Conservation (phyloP, 2,329 filamentous ascomycete genomes). For the Fusarium begoniae region DNA sequence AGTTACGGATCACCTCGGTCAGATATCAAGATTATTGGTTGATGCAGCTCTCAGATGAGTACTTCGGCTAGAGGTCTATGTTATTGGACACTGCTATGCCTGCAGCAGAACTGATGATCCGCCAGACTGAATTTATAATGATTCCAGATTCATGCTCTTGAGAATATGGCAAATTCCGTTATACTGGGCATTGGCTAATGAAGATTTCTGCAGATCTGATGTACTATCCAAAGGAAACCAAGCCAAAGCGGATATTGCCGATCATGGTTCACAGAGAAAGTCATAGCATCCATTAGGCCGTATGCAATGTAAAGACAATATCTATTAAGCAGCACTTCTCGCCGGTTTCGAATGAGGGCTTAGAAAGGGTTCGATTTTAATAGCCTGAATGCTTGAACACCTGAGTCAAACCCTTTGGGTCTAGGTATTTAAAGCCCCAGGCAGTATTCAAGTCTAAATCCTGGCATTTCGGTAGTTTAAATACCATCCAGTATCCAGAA, state of each 20-base stretch:
- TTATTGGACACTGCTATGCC: neutral
- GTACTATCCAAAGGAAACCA: neutral
- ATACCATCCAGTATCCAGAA: neutral
- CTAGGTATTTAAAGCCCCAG: neutral
- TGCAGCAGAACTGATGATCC: neutral
- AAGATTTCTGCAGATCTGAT: neutral
- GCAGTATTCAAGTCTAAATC: fast-evolving
- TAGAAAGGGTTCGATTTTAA: fast-evolving
- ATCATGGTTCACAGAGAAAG: neutral
- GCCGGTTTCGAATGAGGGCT: too few relatives aligned
- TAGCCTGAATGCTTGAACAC: fast-evolving
- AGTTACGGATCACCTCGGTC: neutral
- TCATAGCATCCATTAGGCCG: neutral
- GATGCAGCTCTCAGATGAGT: too few relatives aligned
- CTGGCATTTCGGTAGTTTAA: neutral
- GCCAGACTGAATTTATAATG: neutral
- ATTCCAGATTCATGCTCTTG: too few relatives aligned
- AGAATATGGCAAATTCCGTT: neutral
- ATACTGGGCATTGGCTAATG: fast-evolving
- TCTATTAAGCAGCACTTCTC: fast-evolving
- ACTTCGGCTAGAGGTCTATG: neutral
- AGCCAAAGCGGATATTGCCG: neutral
- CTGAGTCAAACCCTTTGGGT: too few relatives aligned
- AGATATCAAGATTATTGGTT: neutral
- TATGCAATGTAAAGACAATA: neutral